A percentile compares a stretch with the other conserved stretches of the same genome.
These are phyloP conservation scores for Aspergillus coremiiformis DNA, from an alignment of 495 filamentous ascomycete genomes.

Conservation along the genomic window DNA sequence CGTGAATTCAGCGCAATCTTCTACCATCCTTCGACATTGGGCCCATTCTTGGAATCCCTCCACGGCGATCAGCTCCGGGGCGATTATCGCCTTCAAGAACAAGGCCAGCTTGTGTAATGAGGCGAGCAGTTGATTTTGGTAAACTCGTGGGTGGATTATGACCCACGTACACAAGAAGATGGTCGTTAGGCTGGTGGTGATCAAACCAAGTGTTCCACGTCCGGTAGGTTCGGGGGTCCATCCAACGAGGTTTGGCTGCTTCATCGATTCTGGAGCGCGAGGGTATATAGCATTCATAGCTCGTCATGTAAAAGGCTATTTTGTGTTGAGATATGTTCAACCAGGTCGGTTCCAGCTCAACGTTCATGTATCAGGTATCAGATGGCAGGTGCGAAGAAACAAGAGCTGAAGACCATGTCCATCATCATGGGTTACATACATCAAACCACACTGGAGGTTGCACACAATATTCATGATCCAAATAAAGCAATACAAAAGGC, in stretches of 20 bases:
- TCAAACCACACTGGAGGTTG: too few relatives aligned
- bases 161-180: constrained; percentile 34
- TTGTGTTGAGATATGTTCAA: too few relatives aligned
- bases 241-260: constrained; percentile 11
- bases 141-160: constrained; percentile 32
- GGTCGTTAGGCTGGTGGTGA: constrained; percentile 25
- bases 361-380: too few relatives aligned
- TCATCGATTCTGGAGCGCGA: too few relatives aligned
- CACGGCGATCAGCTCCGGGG: constrained; percentile 31
- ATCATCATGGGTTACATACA: too few relatives aligned
- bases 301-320: too few relatives aligned
- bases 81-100: constrained; percentile 26
- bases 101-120: constrained; percentile 24
- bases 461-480: too few relatives aligned
- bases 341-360: too few relatives aligned
- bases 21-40: constrained; percentile 23
- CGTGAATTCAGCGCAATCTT: constrained; percentile 14
- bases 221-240: constrained; percentile 28
- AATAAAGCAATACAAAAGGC: too few relatives aligned
- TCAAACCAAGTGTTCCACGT: constrained; percentile 25
- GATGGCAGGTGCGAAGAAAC: too few relatives aligned
- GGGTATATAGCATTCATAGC: too few relatives aligned
- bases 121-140: constrained; percentile 14
- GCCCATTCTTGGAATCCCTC: constrained; percentile 35
- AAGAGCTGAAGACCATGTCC: too few relatives aligned